phyloP scores from a whole-genome alignment of 2,329 filamentous ascomycete species.

The Leptographium radiaticola region DNA sequence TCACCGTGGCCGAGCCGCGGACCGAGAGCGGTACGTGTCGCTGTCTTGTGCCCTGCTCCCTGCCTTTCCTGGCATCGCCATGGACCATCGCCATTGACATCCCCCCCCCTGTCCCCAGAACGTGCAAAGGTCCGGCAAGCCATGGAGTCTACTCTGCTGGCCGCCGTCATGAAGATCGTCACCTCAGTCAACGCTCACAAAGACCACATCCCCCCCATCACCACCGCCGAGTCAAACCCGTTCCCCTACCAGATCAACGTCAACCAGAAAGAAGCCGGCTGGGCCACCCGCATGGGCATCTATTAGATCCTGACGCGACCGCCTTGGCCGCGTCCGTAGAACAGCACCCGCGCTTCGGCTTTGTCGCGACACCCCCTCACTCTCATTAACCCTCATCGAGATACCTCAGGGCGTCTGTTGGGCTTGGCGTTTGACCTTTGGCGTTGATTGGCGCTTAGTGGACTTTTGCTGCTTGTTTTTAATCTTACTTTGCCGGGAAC shows the following conservation, averaged over 20 bases:
- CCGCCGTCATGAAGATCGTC: conserved; percentile 81
- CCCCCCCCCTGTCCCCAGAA: conserved; percentile 35
- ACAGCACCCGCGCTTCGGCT: background rate
- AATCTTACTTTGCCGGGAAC: background rate
- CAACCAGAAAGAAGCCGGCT: conserved; percentile 63
- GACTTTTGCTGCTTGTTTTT: background rate
- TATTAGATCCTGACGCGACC: conserved; percentile 30
- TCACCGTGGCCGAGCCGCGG: conserved; percentile 80
- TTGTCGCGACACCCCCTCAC: background rate
- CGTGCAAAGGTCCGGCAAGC: conserved; percentile 76
- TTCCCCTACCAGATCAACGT: conserved; percentile 91
- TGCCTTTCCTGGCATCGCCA: background rate
- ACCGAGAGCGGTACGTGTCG: conserved; percentile 65
- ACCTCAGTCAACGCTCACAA: conserved; percentile 78
- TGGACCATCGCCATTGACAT: background rate
- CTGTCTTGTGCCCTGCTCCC: conserved; percentile 2
- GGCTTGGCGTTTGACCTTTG: background rate
- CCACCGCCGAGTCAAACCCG: conserved; percentile 78
- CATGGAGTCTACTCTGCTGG: conserved; percentile 81
- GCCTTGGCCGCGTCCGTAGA: background rate
- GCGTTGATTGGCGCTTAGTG: background rate
- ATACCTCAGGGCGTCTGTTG: background rate
- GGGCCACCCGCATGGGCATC: conserved; percentile 68
- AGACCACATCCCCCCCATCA: conserved; percentile 94
- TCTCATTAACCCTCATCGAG: background rate